phyloP scores from a whole-genome alignment of 495 filamentous ascomycete species.

The Hypoxylon trugodes region DNA sequence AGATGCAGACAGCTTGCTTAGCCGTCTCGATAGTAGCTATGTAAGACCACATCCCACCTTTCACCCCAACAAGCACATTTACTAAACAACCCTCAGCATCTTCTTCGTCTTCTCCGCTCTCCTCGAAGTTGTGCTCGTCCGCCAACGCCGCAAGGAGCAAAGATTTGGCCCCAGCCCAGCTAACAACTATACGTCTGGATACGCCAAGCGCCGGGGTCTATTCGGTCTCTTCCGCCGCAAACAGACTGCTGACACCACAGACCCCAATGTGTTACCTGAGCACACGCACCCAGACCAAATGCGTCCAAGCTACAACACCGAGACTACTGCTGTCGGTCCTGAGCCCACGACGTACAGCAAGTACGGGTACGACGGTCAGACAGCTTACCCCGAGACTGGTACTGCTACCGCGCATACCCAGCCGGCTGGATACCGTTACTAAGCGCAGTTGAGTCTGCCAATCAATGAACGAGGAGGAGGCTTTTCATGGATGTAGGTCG shows the following conservation, averaged over 20 bases:
- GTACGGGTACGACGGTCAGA: conserved; percentile 42
- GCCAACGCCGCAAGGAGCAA: conserved; percentile 79
- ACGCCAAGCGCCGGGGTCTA: conserved; percentile 52
- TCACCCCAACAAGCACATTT: neutral
- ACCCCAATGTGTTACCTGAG: conserved; percentile 48
- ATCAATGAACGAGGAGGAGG: neutral
- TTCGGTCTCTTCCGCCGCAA: conserved; percentile 45
- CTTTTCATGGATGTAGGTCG: conserved; percentile 15
- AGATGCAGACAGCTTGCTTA: conserved; percentile 74
- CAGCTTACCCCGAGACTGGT: conserved; percentile 39
- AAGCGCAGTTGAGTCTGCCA: neutral
- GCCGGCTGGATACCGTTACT: conserved; percentile 35
- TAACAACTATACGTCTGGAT: conserved; percentile 81
- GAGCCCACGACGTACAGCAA: conserved; percentile 37
- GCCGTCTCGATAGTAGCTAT: conserved; percentile 79
- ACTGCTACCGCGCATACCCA: conserved; percentile 27
- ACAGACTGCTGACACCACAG: conserved; percentile 18
- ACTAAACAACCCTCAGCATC: conserved; percentile 55
- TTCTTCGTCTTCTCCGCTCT: conserved; percentile 73
- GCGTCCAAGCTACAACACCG: conserved; percentile 52
- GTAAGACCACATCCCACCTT: conserved; percentile 65
- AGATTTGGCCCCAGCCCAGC: conserved; percentile 78
- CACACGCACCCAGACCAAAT: conserved; percentile 53
- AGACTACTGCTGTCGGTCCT: conserved; percentile 47
- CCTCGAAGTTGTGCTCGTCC: conserved; percentile 69